Base-by-base conservation (phyloP, 306 rosid species). In the Canavalia ensiformis region DNA sequence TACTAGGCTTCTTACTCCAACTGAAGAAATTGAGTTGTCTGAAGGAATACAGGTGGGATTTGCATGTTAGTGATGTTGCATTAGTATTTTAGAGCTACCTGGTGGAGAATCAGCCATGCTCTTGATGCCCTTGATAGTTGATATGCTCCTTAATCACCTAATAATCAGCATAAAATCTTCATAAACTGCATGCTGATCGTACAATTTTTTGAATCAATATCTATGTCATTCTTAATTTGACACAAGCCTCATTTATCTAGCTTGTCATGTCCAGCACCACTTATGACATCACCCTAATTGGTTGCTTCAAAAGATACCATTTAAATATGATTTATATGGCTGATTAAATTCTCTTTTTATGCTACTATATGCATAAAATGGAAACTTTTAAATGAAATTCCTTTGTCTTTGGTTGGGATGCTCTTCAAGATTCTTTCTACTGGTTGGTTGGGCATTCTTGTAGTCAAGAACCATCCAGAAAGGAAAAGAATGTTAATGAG, bases 11-110 rank as follows among this genome's bases (percentile, higher is more conserved):
- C 99, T 95, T 70, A 89, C 96, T 70, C 66, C 87, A 75, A 74
- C 78, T 5, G 98, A 95, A 83, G 99, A 95, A 85, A 84, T 89
- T 74, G 87, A 91, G 84, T 81, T 93, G 69, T 95, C 98, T 11
- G 94, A 84, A 86, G 98, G 98, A 87, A 93, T 95, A 80, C 99
- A 93, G 99, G 99, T 95, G 75, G 44, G 73, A n/a, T 75, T 72
- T 13, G 33, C 73, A 42, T 51, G 83, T 58, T 81, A 64, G 65
- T 62, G 56, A 29, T 72, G 54, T 47, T 57, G 35, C 64, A 77
- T 72, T 45, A 64, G 67, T 64, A 63, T 63, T 65, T 51, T 74
- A 60, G 71, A 76, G 73, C 78, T 59, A 72, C 55, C 52, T 58
- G 9, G 60, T 46, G 49, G 56, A 68, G 33, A 76, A 29, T 68